phyloP scores from a whole-genome alignment of 176 grass and related monocot genomes.

The Ananas comosus region DNA sequence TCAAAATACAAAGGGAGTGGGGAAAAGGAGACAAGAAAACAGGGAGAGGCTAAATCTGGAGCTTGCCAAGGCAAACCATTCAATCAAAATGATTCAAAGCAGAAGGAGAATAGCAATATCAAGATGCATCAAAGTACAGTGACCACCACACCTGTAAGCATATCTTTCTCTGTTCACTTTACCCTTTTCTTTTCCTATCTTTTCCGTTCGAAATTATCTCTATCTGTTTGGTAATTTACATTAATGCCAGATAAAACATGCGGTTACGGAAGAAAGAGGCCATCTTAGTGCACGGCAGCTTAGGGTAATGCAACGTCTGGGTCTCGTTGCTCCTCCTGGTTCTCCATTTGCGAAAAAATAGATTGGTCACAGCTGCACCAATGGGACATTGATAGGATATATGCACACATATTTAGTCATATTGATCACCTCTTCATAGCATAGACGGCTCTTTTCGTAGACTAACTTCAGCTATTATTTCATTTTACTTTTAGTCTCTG shows the following conservation, averaged over 20 bases:
- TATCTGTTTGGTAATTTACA: constrained; percentile 23
- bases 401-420: not conserved
- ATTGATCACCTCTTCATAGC: too few relatives aligned
- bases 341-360: constrained; percentile 41
- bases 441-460: too few relatives aligned
- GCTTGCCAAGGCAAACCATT: constrained; percentile 3
- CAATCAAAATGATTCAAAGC: constrained; percentile 2
- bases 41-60: constrained; percentile 4
- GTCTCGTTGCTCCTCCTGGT: constrained; percentile 59
- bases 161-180: constrained; percentile 8
- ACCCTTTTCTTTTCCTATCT: constrained; percentile 9
- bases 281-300: constrained; percentile 31
- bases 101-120: not conserved
- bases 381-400: not conserved
- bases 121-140: constrained; percentile 10
- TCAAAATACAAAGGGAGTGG: not conserved
- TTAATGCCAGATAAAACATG: constrained; percentile 38
- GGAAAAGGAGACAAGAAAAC: not conserved
- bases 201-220: not conserved
- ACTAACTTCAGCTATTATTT: too few relatives aligned
- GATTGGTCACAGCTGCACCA: constrained; percentile 2
- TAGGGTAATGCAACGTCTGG: constrained; percentile 73
- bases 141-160: constrained; percentile 25
- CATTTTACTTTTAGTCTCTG: too few relatives aligned
- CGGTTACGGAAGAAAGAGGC: constrained; percentile 21